These are phyloP conservation scores for Wickerhamomyces alni DNA, from an alignment of 805 yeast species.

Conservation along the genomic window DNA sequence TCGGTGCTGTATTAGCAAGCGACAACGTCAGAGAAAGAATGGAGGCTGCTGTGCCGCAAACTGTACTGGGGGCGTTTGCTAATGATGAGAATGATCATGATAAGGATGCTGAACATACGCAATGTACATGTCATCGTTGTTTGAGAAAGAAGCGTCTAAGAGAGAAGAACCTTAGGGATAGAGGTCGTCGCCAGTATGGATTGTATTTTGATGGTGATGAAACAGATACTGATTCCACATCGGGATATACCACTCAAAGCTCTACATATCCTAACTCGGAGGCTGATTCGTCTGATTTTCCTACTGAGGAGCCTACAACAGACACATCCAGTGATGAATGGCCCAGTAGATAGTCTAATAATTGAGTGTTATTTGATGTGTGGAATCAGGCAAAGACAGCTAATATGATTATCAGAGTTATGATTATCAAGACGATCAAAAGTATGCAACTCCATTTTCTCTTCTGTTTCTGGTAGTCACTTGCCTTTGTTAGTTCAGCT, in stretches of 20 bases:
- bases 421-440: conserved; percentile 49
- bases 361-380: too few relatives aligned
- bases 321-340: too few relatives aligned
- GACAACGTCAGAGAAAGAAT: neutral
- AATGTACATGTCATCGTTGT: too few relatives aligned
- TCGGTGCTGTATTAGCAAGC: neutral
- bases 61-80: neutral
- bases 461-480: conserved; percentile 62
- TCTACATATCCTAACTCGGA: too few relatives aligned
- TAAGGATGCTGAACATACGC: too few relatives aligned
- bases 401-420: conserved; percentile 52
- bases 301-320: too few relatives aligned
- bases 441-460: conserved; percentile 72
- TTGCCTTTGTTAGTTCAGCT: conserved; percentile 65
- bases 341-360: too few relatives aligned
- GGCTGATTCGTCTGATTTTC: too few relatives aligned
- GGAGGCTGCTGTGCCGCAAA: neutral
- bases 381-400: conserved; percentile 31
- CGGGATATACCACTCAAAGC: too few relatives aligned
- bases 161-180: neutral
- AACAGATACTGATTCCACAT: too few relatives aligned
- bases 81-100: neutral
- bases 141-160: neutral
- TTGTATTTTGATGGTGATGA: too few relatives aligned
- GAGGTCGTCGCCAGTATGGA: too few relatives aligned